Base-by-base conservation (phyloP, 1,284 basidiomycete species). In the Moesziomyces sp. region DNA sequence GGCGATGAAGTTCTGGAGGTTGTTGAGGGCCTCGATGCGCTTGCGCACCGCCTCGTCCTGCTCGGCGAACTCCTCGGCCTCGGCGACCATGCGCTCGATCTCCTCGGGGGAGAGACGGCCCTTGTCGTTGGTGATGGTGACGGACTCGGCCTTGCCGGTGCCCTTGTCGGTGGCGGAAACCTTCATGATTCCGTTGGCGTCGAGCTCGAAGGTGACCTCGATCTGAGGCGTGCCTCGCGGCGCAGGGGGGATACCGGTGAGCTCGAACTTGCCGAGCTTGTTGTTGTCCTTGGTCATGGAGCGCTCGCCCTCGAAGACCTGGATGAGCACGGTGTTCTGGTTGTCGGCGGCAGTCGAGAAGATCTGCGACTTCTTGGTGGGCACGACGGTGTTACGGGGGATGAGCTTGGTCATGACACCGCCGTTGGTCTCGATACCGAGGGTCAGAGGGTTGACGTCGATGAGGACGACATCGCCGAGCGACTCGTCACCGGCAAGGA, bases 371-470 rank as follows among this genome's bases (percentile, higher is more conserved):
- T 99, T 98, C 89, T 93, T 93, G 84, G 96, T 97, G 61, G 95
- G 95, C 78, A 99, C 93, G 83, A 96, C 93, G 33, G 96, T 97
- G 91, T 97, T 97, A 82, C 95, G 92, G 68, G 92, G 89, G 81
- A 96, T 96, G 81, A 98, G 89, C 87, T 96, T 95, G 84, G 95
- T 97, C 89, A 98, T 94, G 80, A 98, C 94, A 86, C 95, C 96
- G 65, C 96, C 96, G 50, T 94, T 96, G 77, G 94, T 98, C 89
- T 97, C 95, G 80, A 98, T 97, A 90, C 95, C 95, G 81, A 96
- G 90, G 26, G 93, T 94, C 45, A 96, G 88, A 24, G 94, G 93
- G 89, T 91, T 92, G 84, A 98, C 94, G 85, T 98, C 96, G 83
- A 98, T 94, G 67, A 99, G 90, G 71, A 98, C 92, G 72, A 97